These are phyloP conservation scores for Boletus semigastroideus DNA, from an alignment of 1,284 basidiomycete species.

Conservation along the genomic window DNA sequence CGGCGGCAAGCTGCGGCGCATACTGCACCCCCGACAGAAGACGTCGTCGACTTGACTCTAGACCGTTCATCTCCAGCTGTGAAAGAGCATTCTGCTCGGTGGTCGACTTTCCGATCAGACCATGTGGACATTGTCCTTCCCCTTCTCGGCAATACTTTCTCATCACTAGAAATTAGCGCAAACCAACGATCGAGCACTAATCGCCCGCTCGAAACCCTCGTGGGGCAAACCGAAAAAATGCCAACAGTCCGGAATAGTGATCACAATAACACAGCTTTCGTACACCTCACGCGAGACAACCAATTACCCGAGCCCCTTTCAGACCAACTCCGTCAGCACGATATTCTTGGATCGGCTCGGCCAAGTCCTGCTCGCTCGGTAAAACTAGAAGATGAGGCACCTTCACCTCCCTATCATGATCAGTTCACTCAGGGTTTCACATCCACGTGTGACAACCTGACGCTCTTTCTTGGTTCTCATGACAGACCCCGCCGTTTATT, in stretches of 20 bases:
- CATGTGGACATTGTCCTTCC: constrained; percentile 13
- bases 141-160: background rate
- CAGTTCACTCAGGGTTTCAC: constrained; percentile 4
- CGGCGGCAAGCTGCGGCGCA: background rate
- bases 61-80: background rate
- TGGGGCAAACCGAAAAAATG: background rate
- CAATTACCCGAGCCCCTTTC: background rate
- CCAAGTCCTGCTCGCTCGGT: background rate
- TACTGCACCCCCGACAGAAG: background rate
- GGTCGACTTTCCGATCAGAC: constrained; percentile 28
- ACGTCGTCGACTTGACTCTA: constrained; percentile 13
- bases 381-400: background rate
- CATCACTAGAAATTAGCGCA: background rate
- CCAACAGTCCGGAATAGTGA: background rate
- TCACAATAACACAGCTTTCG: background rate
- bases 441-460: constrained; percentile 13
- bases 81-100: constrained; percentile 10
- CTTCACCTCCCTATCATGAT: constrained; percentile 3
- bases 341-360: background rate
- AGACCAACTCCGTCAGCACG: background rate
- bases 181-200: background rate
- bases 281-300: background rate
- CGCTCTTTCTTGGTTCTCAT: constrained; percentile 29
- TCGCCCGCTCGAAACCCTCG: background rate
- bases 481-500: constrained; percentile 47